These are phyloP conservation scores for Coleophoma crateriformis DNA, from an alignment of 2,329 filamentous ascomycete genomes.

Conservation along the genomic window DNA sequence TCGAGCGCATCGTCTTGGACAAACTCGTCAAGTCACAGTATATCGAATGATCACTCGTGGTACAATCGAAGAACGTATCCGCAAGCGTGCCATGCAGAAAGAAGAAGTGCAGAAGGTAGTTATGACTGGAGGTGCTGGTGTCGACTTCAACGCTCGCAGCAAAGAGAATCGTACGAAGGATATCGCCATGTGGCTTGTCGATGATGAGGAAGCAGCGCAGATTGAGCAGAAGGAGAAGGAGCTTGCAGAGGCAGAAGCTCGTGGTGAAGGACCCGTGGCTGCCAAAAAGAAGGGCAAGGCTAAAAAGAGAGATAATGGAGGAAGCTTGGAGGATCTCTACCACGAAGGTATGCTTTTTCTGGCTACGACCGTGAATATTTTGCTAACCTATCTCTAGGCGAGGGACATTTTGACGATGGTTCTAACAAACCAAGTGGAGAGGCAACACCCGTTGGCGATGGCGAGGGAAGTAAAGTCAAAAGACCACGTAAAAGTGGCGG, in stretches of 20 bases:
- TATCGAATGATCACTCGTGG: slow-evolving; percentile 95
- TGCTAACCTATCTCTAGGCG: slow-evolving; percentile 54
- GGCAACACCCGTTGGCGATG: slow-evolving; percentile 66
- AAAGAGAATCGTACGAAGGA: slow-evolving; percentile 94
- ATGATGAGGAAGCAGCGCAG: slow-evolving; percentile 91
- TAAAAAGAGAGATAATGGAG: slow-evolving; percentile 44
- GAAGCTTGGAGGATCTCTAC: slow-evolving; percentile 94
- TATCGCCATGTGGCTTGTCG: slow-evolving; percentile 97
- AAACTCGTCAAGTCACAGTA: slow-evolving; percentile 92
- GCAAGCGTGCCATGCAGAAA: slow-evolving; percentile 94
- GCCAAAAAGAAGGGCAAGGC: slow-evolving; percentile 54
- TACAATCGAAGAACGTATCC: slow-evolving; percentile 96
- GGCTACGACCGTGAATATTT: slow-evolving; percentile 15
- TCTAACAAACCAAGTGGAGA: slow-evolving; percentile 79
- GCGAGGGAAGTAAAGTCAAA: slow-evolving; percentile 47
- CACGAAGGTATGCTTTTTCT: slow-evolving; percentile 74
- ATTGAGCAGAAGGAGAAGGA: slow-evolving; percentile 92
- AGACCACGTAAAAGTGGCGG: slow-evolving; percentile 38
- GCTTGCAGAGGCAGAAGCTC: slow-evolving; percentile 60
- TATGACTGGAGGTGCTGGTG: slow-evolving; percentile 82
- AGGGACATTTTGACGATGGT: slow-evolving; percentile 90
- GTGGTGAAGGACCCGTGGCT: slow-evolving; percentile 34
- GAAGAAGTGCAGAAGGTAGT: slow-evolving; percentile 98
- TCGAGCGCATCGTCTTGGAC: slow-evolving; percentile 92
- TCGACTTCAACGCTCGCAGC: slow-evolving; percentile 92